phyloP scores from a whole-genome alignment of 495 filamentous ascomycete genomes.

The Echria macrotheca region DNA sequence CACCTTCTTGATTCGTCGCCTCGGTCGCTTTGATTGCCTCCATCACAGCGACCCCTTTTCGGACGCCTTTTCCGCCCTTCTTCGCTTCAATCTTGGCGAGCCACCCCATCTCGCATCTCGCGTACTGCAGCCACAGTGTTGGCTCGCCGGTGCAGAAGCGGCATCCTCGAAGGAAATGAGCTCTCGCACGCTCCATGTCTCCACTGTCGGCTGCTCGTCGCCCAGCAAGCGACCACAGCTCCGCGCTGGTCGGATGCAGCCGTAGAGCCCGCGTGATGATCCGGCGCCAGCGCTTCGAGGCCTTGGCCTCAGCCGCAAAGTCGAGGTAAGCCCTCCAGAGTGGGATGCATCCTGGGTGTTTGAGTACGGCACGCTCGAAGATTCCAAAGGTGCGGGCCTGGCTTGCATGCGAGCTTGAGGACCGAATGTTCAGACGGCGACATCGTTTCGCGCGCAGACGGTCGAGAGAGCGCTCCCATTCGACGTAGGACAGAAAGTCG shows the following conservation, averaged over 20 bases:
- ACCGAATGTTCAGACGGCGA: conserved; percentile 69
- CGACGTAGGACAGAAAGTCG: conserved; percentile 80
- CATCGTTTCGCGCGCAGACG: conserved; percentile 73
- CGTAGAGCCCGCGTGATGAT: conserved; percentile 73
- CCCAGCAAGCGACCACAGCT: conserved; percentile 85
- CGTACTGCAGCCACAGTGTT: conserved; percentile 82
- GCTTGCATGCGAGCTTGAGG: conserved; percentile 53
- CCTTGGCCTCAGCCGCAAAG: conserved; percentile 69
- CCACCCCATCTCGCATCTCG: conserved; percentile 87
- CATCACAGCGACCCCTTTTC: conserved; percentile 30
- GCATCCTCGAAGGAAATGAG: conserved; percentile 81
- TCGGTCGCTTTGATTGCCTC: conserved; percentile 37
- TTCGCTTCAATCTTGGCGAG: conserved; percentile 69
- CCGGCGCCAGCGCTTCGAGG: conserved; percentile 71
- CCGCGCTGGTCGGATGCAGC: conserved; percentile 75
- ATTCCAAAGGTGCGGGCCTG: conserved; percentile 82
- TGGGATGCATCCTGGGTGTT: conserved; percentile 73
- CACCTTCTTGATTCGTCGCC: conserved; percentile 22
- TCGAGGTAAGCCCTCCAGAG: conserved; percentile 93
- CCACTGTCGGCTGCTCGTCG: conserved; percentile 66
- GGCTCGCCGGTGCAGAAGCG: conserved; percentile 73
- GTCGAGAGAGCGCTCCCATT: conserved; percentile 90
- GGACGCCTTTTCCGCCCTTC: conserved; percentile 58
- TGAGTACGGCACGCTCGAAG: conserved; percentile 78
- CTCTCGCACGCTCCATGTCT: conserved; percentile 77